Evolutionary conservation across 805 yeast genomes (phyloP).

Genomic region (Saturnispora dispora): DNA sequence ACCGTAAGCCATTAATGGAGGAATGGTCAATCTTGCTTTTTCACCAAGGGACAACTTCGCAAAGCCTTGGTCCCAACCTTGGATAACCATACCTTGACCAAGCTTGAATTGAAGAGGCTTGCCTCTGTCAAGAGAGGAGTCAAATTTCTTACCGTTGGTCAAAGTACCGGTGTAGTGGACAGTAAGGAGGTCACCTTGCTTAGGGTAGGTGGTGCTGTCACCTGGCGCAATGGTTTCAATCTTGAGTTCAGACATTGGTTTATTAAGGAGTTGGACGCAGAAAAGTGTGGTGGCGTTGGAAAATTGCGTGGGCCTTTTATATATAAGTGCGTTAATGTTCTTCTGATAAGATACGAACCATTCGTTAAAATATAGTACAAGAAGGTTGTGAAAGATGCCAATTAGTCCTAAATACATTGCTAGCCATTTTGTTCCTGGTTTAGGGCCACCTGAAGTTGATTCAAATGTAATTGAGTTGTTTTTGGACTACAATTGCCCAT

Average conservation of each 20-base stretch:
- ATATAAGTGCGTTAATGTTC: neutral
- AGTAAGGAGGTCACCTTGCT: slow-evolving; percentile 78
- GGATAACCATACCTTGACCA: slow-evolving; percentile 94
- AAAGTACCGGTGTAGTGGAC: slow-evolving; percentile 95
- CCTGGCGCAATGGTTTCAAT: slow-evolving; percentile 37
- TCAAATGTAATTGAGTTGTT: slow-evolving; percentile 45
- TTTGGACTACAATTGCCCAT: slow-evolving; percentile 74
- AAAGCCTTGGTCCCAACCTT: slow-evolving; percentile 94
- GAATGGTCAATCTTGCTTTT: slow-evolving; percentile 85
- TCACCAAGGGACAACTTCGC: slow-evolving; percentile 90
- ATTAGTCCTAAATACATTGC: slow-evolving; percentile 15
- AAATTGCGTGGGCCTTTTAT: neutral
- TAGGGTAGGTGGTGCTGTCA: slow-evolving; percentile 82
- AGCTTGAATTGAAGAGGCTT: slow-evolving; percentile 89
- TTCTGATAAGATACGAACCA: too few relatives aligned
- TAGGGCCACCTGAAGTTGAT: neutral
- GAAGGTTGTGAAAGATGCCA: neutral
- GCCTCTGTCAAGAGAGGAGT: slow-evolving; percentile 91
- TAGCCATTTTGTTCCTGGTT: slow-evolving; percentile 17
- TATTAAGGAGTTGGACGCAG: neutral
- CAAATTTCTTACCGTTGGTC: slow-evolving; percentile 93
- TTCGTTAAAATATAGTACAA: neutral
- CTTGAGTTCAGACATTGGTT: slow-evolving; percentile 18
- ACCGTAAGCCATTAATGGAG: slow-evolving; percentile 92
- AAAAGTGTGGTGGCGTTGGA: neutral